phyloP scores from a whole-genome alignment of 176 grass and related monocot genomes.

The Lolium multiflorum region DNA sequence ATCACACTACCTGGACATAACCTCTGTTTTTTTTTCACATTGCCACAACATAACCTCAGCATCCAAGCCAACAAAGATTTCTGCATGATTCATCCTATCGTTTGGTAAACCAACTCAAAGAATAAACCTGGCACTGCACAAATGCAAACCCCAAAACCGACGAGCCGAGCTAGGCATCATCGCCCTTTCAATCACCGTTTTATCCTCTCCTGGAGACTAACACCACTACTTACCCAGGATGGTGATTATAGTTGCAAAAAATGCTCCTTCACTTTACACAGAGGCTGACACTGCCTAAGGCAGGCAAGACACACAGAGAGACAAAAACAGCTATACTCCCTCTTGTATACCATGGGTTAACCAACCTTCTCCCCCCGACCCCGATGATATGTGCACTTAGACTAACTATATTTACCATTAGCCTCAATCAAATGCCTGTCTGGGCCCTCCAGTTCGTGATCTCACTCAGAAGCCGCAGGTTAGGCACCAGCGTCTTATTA shows the following conservation, averaged over 20 bases:
- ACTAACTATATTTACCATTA: neutral
- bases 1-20: neutral
- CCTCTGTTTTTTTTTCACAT: neutral
- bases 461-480: conserved; percentile 31
- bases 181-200: too few relatives aligned
- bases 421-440: neutral
- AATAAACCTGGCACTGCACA: neutral
- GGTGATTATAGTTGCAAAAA: neutral
- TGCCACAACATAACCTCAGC: neutral
- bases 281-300: neutral
- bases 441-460: conserved; percentile 45
- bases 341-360: neutral
- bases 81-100: neutral
- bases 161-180: too few relatives aligned
- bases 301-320: neutral
- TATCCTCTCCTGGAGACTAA: too few relatives aligned
- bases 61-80: neutral
- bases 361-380: neutral
- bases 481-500: conserved; percentile 44
- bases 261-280: neutral
- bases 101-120: neutral
- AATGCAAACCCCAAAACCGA: neutral
- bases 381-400: conserved; percentile 31
- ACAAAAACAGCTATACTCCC: neutral
- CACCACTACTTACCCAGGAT: neutral